These are phyloP conservation scores for Hypomyces rosellus DNA, from an alignment of 2,329 filamentous ascomycete genomes.

Conservation along the genomic window DNA sequence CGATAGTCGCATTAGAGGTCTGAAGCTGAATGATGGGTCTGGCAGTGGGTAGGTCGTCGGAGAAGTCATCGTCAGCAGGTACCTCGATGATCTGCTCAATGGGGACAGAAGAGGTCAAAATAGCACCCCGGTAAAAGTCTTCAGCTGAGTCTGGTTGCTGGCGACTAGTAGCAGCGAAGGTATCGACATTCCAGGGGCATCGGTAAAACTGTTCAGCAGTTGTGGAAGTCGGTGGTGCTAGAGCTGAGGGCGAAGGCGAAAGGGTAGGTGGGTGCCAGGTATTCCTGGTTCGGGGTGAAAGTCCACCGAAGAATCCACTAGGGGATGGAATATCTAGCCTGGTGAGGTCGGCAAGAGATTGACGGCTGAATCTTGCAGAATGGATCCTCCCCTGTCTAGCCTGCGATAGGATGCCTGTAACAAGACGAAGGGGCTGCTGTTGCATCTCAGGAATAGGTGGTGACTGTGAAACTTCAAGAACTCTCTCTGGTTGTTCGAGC, in stretches of 20 bases:
- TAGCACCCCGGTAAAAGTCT: constrained; percentile 32
- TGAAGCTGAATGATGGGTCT: constrained; percentile 37
- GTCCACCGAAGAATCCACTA: constrained; percentile 81
- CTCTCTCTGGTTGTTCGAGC: constrained; percentile 37
- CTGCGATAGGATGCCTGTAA: constrained; percentile 34
- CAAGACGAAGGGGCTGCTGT: constrained; percentile 44
- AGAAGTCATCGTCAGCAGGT: constrained; percentile 36
- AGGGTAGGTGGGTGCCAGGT: constrained; percentile 67
- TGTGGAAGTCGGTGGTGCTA: constrained; percentile 69
- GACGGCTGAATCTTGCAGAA: constrained; percentile 32
- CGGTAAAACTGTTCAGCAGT: constrained; percentile 92
- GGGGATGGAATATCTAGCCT: constrained; percentile 86
- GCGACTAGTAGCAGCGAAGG: constrained; percentile 31
- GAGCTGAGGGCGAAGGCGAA: constrained; percentile 38
- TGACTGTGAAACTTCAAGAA: constrained; percentile 39
- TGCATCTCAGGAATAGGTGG: constrained; percentile 36
- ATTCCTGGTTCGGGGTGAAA: constrained; percentile 67
- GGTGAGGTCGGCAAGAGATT: constrained; percentile 66
- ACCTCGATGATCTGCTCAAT: constrained; percentile 65
- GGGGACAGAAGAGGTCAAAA: constrained; percentile 35
- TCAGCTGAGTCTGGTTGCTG: constrained; percentile 32
- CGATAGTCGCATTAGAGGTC: constrained; percentile 25
- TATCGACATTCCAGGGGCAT: constrained; percentile 61
- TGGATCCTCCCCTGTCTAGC: constrained; percentile 15
- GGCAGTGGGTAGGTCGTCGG: constrained; percentile 62